Conservation (phyloP, 768 basidiomycete species). For the Tricholoma flavovirens region DNA sequence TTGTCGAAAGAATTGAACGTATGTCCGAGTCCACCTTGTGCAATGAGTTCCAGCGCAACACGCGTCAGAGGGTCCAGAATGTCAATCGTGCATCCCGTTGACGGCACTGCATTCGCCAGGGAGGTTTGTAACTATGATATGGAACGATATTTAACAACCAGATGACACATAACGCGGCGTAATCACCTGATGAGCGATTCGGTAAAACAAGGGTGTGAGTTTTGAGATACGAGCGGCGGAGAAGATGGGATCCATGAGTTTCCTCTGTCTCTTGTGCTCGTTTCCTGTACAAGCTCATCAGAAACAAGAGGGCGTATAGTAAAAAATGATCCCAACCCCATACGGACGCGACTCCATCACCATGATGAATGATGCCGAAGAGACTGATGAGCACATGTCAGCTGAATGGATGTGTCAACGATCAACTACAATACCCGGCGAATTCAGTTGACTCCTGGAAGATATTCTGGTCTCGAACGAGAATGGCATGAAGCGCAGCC, state of each 20-base stretch:
- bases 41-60: conserved; percentile 13
- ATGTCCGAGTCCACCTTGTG: conserved; percentile 13
- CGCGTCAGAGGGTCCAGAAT: conserved; percentile 13
- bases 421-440: conserved; percentile 11
- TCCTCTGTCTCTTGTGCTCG: conserved; percentile 22
- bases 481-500: conserved; percentile 17
- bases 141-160: neutral
- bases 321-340: conserved; percentile 9
- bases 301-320: neutral
- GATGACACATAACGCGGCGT: neutral
- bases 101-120: conserved; percentile 4
- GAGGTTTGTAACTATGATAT: conserved; percentile 6
- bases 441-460: conserved; percentile 23
- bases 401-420: too few relatives aligned
- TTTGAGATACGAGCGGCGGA: conserved; percentile 18
- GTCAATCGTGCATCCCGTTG: conserved; percentile 6
- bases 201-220: conserved; percentile 20
- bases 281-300: conserved; percentile 10
- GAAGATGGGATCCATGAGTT: conserved; percentile 20
- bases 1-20: conserved; percentile 16
- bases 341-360: conserved; percentile 21
- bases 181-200: conserved; percentile 17
- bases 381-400: conserved; percentile 10
- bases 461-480: conserved; percentile 16
- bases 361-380: conserved; percentile 21